These are phyloP conservation scores for Lasiodiplodia theobromae DNA, from an alignment of 2,329 filamentous ascomycete genomes.

Conservation along the genomic window DNA sequence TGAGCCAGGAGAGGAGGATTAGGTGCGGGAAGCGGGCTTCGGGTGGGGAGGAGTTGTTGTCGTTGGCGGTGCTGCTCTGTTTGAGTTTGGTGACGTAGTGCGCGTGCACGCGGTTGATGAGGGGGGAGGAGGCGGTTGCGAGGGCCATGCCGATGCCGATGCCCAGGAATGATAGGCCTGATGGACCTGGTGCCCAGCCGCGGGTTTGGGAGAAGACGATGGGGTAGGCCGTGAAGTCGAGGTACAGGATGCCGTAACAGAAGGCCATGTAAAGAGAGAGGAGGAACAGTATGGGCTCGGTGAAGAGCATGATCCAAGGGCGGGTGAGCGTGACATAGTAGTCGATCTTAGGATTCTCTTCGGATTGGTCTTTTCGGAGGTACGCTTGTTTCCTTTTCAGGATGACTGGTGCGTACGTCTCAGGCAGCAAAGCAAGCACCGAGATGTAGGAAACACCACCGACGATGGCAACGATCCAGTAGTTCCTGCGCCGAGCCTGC, in stretches of 20 bases:
- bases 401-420: slow-evolving; percentile 74
- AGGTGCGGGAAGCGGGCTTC: slow-evolving; percentile 85
- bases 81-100: slow-evolving; percentile 66
- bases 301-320: slow-evolving; percentile 52
- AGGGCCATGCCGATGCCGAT: slow-evolving; percentile 64
- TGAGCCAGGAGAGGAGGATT: slow-evolving; percentile 75
- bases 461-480: slow-evolving; percentile 84
- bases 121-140: slow-evolving; percentile 53
- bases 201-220: slow-evolving; percentile 78
- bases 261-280: slow-evolving; percentile 63
- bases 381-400: not conserved
- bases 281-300: slow-evolving; percentile 79
- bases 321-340: slow-evolving; percentile 33
- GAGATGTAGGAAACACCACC: slow-evolving; percentile 46
- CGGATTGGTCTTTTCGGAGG: not conserved
- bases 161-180: slow-evolving; percentile 80
- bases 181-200: slow-evolving; percentile 77
- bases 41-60: slow-evolving; percentile 63
- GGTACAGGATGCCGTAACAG: slow-evolving; percentile 85
- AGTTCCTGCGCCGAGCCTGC: slow-evolving; percentile 42
- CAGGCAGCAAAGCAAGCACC: slow-evolving; percentile 56
- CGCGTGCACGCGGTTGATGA: slow-evolving; percentile 79
- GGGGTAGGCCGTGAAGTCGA: slow-evolving; percentile 90
- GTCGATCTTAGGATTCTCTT: slow-evolving; percentile 7
- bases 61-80: not conserved